These are phyloP conservation scores for Thalia dealbata DNA, from an alignment of 176 grass and related monocot species.

Conservation along the genomic window DNA sequence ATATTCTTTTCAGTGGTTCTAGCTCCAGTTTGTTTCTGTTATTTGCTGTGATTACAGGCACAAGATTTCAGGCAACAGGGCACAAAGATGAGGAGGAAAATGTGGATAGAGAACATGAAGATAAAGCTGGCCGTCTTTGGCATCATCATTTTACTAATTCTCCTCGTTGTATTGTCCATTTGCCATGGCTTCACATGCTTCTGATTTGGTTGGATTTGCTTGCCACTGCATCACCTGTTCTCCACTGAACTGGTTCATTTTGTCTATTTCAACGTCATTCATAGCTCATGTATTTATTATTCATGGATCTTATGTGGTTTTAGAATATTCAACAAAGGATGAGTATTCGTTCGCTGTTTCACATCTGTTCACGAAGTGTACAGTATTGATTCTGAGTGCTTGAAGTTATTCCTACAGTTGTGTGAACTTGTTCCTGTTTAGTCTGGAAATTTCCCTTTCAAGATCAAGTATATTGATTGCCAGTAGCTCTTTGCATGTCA, in stretches of 20 bases:
- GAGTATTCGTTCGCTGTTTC: too few relatives aligned
- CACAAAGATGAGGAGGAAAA: slow-evolving; percentile 11
- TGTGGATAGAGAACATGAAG: slow-evolving; percentile 11
- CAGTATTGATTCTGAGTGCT: neutral
- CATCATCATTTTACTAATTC: neutral
- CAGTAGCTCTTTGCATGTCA: too few relatives aligned
- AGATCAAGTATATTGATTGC: too few relatives aligned
- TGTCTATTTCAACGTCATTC: neutral
- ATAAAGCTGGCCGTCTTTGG: slow-evolving; percentile 7
- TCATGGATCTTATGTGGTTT: too few relatives aligned
- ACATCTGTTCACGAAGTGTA: neutral
- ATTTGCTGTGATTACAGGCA: neutral
- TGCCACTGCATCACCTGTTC: neutral
- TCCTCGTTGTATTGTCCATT: neutral
- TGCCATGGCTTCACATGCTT: slow-evolving; percentile 3
- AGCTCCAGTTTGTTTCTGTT: neutral
- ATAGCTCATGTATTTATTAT: neutral
- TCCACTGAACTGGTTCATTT: neutral
- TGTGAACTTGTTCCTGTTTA: too few relatives aligned
- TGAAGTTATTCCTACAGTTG: too few relatives aligned
- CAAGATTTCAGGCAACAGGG: slow-evolving; percentile 13
- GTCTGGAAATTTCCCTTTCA: too few relatives aligned
- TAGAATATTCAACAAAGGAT: too few relatives aligned
- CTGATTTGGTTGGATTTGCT: neutral
- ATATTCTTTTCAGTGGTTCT: neutral